A percentile compares a stretch with the other conserved stretches of the same genome.
Evolutionary conservation across 2,329 filamentous ascomycete genomes (phyloP).

Genomic region (Paecilomyces fulvus): DNA sequence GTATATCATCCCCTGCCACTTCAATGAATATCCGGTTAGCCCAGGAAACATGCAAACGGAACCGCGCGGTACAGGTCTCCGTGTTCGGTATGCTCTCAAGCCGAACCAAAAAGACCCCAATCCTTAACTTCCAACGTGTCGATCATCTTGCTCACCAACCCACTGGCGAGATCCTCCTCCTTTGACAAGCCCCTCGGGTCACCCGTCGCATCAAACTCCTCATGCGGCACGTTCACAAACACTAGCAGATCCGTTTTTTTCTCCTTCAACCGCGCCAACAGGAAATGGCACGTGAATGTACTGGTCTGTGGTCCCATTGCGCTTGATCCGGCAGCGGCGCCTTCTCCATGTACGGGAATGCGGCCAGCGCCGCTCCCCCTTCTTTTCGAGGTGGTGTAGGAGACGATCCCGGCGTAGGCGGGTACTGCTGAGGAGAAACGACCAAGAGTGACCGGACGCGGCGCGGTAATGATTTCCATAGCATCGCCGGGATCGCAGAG

Average conservation of each 20-base stretch:
- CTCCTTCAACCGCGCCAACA: conserved; percentile 66
- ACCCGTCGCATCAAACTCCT: conserved; percentile 61
- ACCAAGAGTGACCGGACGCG: conserved; percentile 49
- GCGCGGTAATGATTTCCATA: conserved; percentile 59
- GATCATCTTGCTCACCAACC: conserved; percentile 46
- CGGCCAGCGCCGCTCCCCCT: conserved; percentile 6
- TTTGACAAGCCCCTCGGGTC: conserved; percentile 60
- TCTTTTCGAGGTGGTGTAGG: conserved; percentile 14
- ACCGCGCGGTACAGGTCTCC: not conserved
- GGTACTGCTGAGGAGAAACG: conserved; percentile 30
- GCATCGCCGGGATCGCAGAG: conserved; percentile 57
- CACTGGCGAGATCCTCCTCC: conserved; percentile 47
- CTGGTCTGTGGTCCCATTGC: conserved; percentile 14
- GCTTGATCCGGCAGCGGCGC: conserved; percentile 13
- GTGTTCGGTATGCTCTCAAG: not conserved
- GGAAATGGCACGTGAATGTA: conserved; percentile 62
- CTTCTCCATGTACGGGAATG: conserved; percentile 8
- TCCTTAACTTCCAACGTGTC: conserved; percentile 69
- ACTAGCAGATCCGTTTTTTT: conserved; percentile 74
- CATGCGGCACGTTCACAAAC: conserved; percentile 80
- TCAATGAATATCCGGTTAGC: not conserved
- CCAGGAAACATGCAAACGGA: not conserved
- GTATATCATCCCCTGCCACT: not conserved
- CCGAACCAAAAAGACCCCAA: conserved; percentile 60
- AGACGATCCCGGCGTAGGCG: conserved; percentile 21